phyloP scores from a whole-genome alignment of 306 rosid species.

The Medicago arabica region DNA sequence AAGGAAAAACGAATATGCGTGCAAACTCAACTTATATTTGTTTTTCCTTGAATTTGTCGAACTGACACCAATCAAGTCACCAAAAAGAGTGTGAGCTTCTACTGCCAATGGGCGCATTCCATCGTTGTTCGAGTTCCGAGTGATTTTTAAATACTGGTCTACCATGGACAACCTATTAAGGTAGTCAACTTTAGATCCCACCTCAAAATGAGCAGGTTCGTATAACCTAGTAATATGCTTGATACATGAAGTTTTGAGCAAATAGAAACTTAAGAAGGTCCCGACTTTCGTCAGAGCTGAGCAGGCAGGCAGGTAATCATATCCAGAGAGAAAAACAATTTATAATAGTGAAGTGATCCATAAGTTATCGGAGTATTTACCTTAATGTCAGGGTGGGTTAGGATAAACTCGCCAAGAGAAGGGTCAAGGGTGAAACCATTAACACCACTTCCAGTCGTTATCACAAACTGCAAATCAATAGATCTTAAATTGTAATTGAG shows the following conservation, averaged over 20 bases:
- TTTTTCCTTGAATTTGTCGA: background rate
- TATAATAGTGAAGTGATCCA: slow-evolving; percentile 8
- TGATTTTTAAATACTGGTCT: background rate
- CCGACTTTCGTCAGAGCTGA: slow-evolving; percentile 7
- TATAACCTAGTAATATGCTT: slow-evolving; percentile 8
- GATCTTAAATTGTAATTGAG: slow-evolving; percentile 31
- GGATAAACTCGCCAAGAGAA: slow-evolving; percentile 94
- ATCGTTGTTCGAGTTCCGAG: background rate
- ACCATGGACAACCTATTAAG: background rate
- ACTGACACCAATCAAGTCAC: no score
- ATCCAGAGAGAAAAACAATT: background rate
- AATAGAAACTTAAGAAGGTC: background rate
- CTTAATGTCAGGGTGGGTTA: slow-evolving; percentile 94
- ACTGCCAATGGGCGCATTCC: background rate
- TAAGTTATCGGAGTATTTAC: slow-evolving; percentile 48
- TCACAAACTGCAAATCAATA: slow-evolving; percentile 67
- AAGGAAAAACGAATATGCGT: background rate
- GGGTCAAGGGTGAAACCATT: slow-evolving; percentile 97
- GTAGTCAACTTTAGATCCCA: background rate
- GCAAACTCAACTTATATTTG: background rate
- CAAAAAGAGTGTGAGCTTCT: background rate
- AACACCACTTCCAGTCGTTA: slow-evolving; percentile 83
- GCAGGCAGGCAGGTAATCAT: background rate
- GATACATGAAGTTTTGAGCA: background rate
- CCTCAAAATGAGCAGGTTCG: background rate